Percentiles rank a stretch among this genome's conserved stretches.
Conservation (phyloP, 2,329 filamentous ascomycete species). For the Laburnicola sp. region DNA sequence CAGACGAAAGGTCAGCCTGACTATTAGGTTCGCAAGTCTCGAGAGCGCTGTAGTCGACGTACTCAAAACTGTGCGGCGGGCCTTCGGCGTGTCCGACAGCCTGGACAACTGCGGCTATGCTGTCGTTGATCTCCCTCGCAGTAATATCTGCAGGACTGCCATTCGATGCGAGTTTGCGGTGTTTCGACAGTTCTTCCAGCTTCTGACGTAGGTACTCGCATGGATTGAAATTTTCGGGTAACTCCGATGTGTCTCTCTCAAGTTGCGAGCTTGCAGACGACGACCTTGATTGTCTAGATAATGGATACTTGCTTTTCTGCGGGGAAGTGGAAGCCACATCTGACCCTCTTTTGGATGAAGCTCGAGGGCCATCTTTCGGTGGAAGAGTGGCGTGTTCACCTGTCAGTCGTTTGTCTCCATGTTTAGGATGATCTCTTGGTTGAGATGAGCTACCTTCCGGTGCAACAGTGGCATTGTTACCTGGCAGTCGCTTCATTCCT, state of each 20-base stretch:
- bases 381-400: too few species aligned
- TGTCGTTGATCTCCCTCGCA: neutral
- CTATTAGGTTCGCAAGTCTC: neutral
- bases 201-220: constrained; percentile 10
- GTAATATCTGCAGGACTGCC: neutral
- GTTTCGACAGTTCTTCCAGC: neutral
- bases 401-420: too few species aligned
- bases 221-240: constrained; percentile 5
- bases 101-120: constrained; percentile 7
- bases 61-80: neutral
- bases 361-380: too few species aligned
- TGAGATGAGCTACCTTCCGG: too few species aligned
- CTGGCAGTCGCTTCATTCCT: too few species aligned
- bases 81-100: constrained; percentile 3
- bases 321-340: too few species aligned
- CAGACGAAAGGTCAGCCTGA: neutral
- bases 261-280: neutral
- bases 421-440: too few species aligned
- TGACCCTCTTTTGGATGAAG: neutral
- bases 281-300: neutral
- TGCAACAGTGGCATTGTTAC: too few species aligned
- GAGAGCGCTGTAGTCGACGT: neutral
- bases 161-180: too few species aligned
- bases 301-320: too few species aligned
- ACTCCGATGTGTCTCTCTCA: neutral